phyloP scores from a whole-genome alignment of 148 eudicot genomes.

The Rheum nobile region DNA sequence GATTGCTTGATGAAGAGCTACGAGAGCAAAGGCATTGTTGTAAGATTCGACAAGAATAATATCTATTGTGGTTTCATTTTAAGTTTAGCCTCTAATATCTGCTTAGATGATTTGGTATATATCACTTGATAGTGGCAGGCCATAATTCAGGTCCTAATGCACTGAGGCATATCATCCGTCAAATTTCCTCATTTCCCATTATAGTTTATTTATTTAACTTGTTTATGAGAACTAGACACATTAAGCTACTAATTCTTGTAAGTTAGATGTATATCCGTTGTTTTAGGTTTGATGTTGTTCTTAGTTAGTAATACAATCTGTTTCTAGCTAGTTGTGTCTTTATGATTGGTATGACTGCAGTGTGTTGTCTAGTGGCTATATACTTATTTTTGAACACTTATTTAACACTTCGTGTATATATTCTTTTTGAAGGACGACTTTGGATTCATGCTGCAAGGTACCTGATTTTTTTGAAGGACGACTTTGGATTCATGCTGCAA shows the following conservation, averaged over 20 bases:
- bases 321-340: no score
- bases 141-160: no score
- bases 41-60: slow-evolving; percentile 25
- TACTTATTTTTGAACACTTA: not conserved
- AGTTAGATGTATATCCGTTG: no score
- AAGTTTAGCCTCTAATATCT: not conserved
- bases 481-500: slow-evolving; percentile 95
- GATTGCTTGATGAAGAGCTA: slow-evolving; percentile 94
- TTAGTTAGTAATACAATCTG: no score
- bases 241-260: no score
- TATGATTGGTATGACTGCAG: no score
- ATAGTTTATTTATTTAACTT: not conserved
- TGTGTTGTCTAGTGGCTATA: not conserved
- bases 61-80: not conserved
- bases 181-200: not conserved
- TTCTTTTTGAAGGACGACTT: slow-evolving; percentile 46
- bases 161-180: not conserved
- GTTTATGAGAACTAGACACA: no score
- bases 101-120: not conserved
- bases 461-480: slow-evolving; percentile 52
- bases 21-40: slow-evolving; percentile 86
- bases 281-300: no score
- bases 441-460: no score
- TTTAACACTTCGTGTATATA: not conserved
- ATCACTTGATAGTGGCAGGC: not conserved